Evolutionary conservation across 1,139 yeast species (phyloP), one percentile per base, ranked within the genome.

Genomic region (Debaryomyces sp.): DNA sequence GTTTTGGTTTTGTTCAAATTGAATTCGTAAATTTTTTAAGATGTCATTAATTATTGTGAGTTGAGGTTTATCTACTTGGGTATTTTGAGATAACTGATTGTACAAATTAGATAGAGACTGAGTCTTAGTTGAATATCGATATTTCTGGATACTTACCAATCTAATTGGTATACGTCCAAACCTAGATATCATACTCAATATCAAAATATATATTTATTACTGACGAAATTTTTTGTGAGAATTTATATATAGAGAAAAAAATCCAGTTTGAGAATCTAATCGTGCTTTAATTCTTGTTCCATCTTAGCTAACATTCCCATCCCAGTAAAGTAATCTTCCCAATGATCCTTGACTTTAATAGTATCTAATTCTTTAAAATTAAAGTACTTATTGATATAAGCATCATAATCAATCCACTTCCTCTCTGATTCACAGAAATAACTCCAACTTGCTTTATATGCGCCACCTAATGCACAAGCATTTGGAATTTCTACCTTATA

Each of bases 401-500:
- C 65, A 50, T 72, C 72, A 54, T 70, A 71, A 43, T 66, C 70
- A 48, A 84, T 59, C 61, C 77, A 77, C 13, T 69, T 57, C 29
- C 65, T 59, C 46, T 59, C 49, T n/a, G 53, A 35, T 58, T 75
- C 79, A 59, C 78, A 65, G 51, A 63, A 53, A 62, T 71, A 63
- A 47, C 86, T 78, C 89, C 96, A 90, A 45, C 87, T 76, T 1
- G 97, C 96, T 63, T 89, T 87, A 67, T 80, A 88, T 38, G 96
- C 96, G 5, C 97, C 96, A n/a, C 97, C 97, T 43, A 89, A 70
- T 1, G 97, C 97, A 76, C 97, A 91, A 1, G 97, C 96, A 67
- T 91, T 91, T 6, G 94, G 84, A 43, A 89, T 81, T 59, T 89
- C 94, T 26, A 87, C 86, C 54, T 83, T 81, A 64, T 69, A 89